Conservation (phyloP, 768 basidiomycete genomes). For the Termitomyces sp. region DNA sequence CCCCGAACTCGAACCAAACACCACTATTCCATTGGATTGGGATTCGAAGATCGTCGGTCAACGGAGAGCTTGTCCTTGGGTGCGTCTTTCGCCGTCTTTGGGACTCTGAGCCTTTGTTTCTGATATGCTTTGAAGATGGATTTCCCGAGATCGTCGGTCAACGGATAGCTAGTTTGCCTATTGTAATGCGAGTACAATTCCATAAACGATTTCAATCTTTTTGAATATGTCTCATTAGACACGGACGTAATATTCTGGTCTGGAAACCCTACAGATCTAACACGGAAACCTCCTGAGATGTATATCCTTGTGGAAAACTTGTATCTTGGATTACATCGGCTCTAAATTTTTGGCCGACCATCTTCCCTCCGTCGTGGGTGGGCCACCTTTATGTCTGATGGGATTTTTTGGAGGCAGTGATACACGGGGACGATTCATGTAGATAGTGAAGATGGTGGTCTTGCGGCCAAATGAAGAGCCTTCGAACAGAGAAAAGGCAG, state of each 20-base stretch:
- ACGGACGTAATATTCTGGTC: conserved; percentile 98
- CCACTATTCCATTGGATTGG: no score
- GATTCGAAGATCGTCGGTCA: no score
- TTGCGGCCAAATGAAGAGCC: conserved; percentile 51
- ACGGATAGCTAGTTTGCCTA: conserved; percentile 97
- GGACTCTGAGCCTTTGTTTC: not conserved
- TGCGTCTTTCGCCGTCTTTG: conserved; percentile 29
- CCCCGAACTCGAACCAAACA: no score
- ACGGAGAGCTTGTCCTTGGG: no score
- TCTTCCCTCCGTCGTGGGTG: conserved; percentile 81
- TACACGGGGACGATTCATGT: conserved; percentile 31
- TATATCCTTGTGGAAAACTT: conserved; percentile 94
- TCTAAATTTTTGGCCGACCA: conserved; percentile 82
- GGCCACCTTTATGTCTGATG: conserved; percentile 78
- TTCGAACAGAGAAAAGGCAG: conserved; percentile 49
- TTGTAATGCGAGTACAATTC: conserved; percentile 69
- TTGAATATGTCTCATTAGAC: conserved; percentile 41
- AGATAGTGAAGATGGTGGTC: conserved; percentile 38
- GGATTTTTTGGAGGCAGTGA: conserved; percentile 36
- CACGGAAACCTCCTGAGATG: conserved; percentile 90
- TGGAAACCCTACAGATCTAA: conserved; percentile 81
- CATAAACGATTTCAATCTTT: conserved; percentile 9
- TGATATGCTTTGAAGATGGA: conserved; percentile 54
- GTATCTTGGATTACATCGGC: no score
- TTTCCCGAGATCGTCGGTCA: conserved; percentile 81